Evolutionary conservation across 768 basidiomycete species (phyloP).

Genomic region (Boletus insuetus): DNA sequence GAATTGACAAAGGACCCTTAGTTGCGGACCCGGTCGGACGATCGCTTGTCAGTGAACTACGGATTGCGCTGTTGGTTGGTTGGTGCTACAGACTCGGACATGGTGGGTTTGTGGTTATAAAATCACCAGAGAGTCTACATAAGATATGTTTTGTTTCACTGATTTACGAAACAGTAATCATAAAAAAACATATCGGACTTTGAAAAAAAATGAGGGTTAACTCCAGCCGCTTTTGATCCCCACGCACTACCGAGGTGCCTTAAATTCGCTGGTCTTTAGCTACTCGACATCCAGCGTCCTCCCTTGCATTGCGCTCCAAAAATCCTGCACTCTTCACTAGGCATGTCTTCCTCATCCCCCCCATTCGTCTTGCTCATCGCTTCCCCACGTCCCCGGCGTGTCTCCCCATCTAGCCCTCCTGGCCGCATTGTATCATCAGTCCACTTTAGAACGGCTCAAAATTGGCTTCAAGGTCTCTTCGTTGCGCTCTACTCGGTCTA

Average conservation of each 20-base stretch:
- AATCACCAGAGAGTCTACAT: too few relatives aligned
- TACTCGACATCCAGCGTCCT: conserved; percentile 31
- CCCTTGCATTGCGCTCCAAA: conserved; percentile 32
- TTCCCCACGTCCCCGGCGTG: conserved; percentile 21
- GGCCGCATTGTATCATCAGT: conserved; percentile 80
- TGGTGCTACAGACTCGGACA: too few relatives aligned
- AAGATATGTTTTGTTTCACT: not conserved
- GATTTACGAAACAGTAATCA: conserved; percentile 20
- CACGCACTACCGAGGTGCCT: conserved; percentile 41
- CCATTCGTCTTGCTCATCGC: conserved; percentile 11
- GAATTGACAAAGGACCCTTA: conserved; percentile 20
- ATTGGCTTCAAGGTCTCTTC: conserved; percentile 63
- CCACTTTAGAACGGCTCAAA: conserved; percentile 74
- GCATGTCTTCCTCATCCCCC: conserved; percentile 35
- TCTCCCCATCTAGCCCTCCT: conserved; percentile 38
- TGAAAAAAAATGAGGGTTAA: conserved; percentile 36
- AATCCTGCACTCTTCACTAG: conserved; percentile 38
- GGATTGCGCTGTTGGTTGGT: not conserved
- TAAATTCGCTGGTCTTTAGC: conserved; percentile 37
- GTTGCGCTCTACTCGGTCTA: conserved; percentile 12
- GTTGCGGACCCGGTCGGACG: conserved; percentile 17
- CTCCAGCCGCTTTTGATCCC: conserved; percentile 36
- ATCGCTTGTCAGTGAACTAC: conserved; percentile 2
- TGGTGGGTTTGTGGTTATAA: too few relatives aligned
- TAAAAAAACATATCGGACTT: conserved; percentile 31